These are phyloP conservation scores for Cyberlindnera suaveolens DNA, from an alignment of 805 yeast species.

Conservation along the genomic window DNA sequence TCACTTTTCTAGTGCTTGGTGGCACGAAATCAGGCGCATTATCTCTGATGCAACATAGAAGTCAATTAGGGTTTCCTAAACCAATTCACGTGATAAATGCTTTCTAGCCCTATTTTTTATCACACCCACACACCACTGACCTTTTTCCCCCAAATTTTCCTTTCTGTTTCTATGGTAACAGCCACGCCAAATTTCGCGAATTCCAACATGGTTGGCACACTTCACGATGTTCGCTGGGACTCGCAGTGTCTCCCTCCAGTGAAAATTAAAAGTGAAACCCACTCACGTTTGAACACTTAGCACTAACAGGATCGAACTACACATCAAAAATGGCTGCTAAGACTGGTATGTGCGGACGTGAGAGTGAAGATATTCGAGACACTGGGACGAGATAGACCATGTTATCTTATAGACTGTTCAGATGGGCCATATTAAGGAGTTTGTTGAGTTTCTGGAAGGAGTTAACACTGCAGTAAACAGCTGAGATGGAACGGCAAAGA, in stretches of 20 bases:
- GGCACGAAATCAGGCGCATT: too few relatives aligned
- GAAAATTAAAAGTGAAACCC: constrained; percentile 9
- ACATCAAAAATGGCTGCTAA: constrained; percentile 40
- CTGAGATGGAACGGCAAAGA: too few relatives aligned
- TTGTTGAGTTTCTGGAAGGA: too few relatives aligned
- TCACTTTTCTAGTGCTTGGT: background rate
- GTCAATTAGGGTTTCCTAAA: constrained; percentile 1
- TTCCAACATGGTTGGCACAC: too few relatives aligned
- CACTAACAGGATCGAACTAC: constrained; percentile 9
- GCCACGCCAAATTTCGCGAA: background rate
- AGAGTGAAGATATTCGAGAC: background rate
- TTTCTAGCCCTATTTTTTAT: constrained; percentile 1
- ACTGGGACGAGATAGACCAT: too few relatives aligned
- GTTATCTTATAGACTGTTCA: too few relatives aligned
- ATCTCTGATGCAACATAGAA: too few relatives aligned
- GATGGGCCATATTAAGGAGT: too few relatives aligned
- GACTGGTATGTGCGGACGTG: constrained; percentile 39
- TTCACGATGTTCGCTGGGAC: background rate
- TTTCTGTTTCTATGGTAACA: background rate
- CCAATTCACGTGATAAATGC: background rate
- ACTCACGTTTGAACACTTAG: background rate
- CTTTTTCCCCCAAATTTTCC: background rate
- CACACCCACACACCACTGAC: background rate
- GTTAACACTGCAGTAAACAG: too few relatives aligned
- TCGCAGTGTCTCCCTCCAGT: constrained; percentile 1